Evolutionary conservation across 2,329 filamentous ascomycete species (phyloP).

Genomic region (Tolypocladium sp.): DNA sequence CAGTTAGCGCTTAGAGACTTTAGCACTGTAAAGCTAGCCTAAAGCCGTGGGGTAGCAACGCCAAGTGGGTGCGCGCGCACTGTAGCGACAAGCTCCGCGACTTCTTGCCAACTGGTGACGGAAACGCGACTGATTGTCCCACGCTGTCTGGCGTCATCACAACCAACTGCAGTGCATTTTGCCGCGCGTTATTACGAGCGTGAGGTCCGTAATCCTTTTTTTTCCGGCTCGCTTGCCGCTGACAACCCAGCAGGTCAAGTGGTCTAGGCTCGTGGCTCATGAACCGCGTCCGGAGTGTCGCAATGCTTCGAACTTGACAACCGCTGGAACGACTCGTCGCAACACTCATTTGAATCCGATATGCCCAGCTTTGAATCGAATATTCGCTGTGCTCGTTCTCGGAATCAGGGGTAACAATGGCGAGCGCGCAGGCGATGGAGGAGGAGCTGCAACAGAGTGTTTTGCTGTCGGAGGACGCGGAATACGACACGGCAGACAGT

Average conservation of each 20-base stretch:
- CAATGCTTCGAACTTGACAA: slow-evolving; percentile 14
- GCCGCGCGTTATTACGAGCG: slow-evolving; percentile 2
- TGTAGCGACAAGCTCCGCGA: slow-evolving; percentile 6
- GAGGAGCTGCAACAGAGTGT: slow-evolving; percentile 49
- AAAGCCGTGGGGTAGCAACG: not conserved
- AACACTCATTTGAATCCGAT: slow-evolving; percentile 13
- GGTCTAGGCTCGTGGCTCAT: slow-evolving; percentile 5
- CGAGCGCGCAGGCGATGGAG: slow-evolving; percentile 44
- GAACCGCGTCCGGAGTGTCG: slow-evolving; percentile 1
- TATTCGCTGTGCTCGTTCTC: slow-evolving; percentile 8
- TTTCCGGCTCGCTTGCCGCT: not conserved
- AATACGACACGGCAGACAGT: slow-evolving; percentile 26
- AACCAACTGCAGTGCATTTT: not conserved
- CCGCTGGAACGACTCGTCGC: slow-evolving; percentile 12
- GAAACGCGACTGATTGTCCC: slow-evolving; percentile 9
- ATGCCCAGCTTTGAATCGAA: slow-evolving; percentile 15
- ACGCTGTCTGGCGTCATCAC: not conserved
- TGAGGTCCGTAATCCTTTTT: not conserved
- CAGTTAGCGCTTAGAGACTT: not conserved
- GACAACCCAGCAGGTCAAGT: slow-evolving; percentile 2
- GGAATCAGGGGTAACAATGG: slow-evolving; percentile 28
- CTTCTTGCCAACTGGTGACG: not conserved
- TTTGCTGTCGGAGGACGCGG: slow-evolving; percentile 39
- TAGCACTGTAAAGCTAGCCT: not conserved
- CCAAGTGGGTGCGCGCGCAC: slow-evolving; percentile 5